These are phyloP conservation scores for Rugonectria rugulosa DNA, from an alignment of 2,329 filamentous ascomycete species.

Conservation along the genomic window DNA sequence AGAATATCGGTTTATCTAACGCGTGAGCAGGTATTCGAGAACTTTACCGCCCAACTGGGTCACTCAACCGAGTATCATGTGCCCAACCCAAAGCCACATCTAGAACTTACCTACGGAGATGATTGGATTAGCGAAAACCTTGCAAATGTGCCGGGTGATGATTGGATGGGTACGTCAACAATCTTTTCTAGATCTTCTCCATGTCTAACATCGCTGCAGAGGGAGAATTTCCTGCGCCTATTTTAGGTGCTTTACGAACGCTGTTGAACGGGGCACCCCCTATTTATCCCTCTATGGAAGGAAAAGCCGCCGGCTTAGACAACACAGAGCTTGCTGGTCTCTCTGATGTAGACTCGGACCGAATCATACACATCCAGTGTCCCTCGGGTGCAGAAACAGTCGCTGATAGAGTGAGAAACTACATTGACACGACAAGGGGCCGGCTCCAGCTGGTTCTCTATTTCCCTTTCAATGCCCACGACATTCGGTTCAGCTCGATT, in stretches of 20 bases:
- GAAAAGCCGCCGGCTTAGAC: background rate
- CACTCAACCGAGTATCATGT: background rate
- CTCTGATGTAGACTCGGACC: background rate
- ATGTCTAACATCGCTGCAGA: background rate
- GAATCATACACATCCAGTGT: background rate
- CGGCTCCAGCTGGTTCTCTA: background rate
- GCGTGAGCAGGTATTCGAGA: background rate
- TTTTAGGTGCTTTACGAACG: background rate
- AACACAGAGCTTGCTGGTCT: background rate
- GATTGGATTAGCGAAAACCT: background rate
- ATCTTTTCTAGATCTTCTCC: background rate
- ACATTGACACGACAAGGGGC: background rate
- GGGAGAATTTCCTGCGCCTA: background rate
- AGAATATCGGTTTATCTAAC: background rate
- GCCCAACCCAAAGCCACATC: background rate
- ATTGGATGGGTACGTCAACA: conserved; percentile 10
- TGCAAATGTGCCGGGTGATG: background rate
- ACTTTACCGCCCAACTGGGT: background rate
- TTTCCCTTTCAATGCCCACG: conserved; percentile 7
- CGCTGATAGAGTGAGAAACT: background rate
- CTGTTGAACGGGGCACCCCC: background rate
- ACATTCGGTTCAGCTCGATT: conserved; percentile 1
- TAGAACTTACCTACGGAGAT: background rate
- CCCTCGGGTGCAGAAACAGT: background rate
- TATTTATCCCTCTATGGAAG: background rate